Conservation (phyloP, 129 eudicot species). For the Centaurea solstitialis region DNA sequence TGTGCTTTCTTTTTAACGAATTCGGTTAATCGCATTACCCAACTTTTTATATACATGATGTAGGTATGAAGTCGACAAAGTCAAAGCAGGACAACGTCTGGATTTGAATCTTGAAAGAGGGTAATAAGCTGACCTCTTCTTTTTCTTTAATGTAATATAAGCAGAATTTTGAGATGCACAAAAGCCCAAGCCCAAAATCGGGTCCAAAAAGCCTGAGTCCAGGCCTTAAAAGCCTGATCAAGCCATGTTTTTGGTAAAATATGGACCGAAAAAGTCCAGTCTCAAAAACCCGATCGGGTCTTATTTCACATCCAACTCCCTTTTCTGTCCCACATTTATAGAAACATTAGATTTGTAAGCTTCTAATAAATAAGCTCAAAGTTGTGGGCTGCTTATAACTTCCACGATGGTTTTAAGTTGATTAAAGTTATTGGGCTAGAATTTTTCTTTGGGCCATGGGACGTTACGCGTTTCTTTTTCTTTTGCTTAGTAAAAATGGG, state of each 20-base stretch:
- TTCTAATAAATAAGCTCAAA: neutral
- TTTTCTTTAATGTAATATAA: neutral
- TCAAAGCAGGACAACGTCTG: constrained; percentile 88
- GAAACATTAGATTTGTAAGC: neutral
- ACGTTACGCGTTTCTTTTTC: neutral
- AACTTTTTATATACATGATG: constrained; percentile 22
- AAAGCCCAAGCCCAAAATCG: neutral
- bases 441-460: neutral
- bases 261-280: neutral
- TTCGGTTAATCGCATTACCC: neutral
- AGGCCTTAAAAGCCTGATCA: neutral
- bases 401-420: neutral
- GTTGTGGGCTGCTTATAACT: neutral
- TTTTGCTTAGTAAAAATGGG: neutral
- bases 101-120: constrained; percentile 96
- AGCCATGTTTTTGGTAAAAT: neutral
- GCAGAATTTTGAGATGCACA: neutral
- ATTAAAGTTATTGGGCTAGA: neutral
- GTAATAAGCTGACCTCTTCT: constrained; percentile 28
- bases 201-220: no score
- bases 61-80: constrained; percentile 89
- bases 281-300: neutral
- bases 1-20: constrained; percentile 30
- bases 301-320: neutral
- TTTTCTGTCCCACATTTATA: neutral